Base-by-base conservation (phyloP, 2,329 filamentous ascomycete species). In the Ophiostoma fasciatum region DNA sequence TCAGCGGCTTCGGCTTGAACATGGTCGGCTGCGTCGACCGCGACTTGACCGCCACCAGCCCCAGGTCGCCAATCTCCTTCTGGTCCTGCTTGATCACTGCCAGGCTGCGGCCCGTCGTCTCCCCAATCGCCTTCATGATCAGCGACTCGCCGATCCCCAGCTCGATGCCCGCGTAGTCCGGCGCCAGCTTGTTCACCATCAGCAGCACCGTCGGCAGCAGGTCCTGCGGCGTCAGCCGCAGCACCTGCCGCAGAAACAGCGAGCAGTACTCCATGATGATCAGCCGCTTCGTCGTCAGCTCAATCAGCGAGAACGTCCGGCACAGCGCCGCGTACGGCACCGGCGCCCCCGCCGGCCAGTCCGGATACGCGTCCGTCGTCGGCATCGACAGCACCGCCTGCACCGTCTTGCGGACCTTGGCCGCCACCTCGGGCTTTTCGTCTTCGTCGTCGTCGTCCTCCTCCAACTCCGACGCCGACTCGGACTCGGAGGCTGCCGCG, bases 101-200 rank as follows among this genome's bases (percentile, higher is more conserved):
- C 31, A 94, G 59, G 49, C 77, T 93, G 42, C 90, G 77, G 9
- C 90, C 90, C 0, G 90, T 98, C 21, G 78, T 81, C 60, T 96
- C 88, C 10, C 88, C 88, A 50, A 98, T 93, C 5, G 90, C 83
- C 56, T 96, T 98, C 87, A 96, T 96, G 49, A 98, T 94, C 20
- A 98, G 60, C 1, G 88, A 96, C 59, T 98, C 90, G 38, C 90
- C 90, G 48, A 98, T 98, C n/a, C 90, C 90, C 21, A 98, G 68
- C 58, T 98, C 90, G 43, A 98, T 87, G 15, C 90, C 90, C 29
- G 87, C 80, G 55, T 94, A 98, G 51, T 98, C 90, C 4, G 90
- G 88, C 3, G 90, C 90, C 19, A 98, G 73, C 56, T 96, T 96
- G 60, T 94, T 94, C 56, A 94, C 82, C 90, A 98, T 96, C 21